Percentiles rank a stretch among this genome's conserved stretches.
phyloP scores from a whole-genome alignment of 768 basidiomycete species.

The Galerina marginata region DNA sequence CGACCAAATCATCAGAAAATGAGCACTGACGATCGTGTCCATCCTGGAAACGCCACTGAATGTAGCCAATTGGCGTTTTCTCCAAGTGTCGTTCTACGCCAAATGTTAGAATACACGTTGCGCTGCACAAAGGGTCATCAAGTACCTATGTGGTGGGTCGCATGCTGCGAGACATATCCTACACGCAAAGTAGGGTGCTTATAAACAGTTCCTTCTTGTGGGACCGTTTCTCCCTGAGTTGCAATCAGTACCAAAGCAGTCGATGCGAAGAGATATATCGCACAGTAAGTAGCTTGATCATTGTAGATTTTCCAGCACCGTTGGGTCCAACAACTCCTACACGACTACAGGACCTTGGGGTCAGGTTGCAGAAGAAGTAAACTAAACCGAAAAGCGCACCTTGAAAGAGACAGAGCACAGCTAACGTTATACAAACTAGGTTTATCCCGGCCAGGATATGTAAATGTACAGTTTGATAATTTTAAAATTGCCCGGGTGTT shows the following conservation, averaged over 20 bases:
- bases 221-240: constrained; percentile 82
- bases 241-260: constrained; percentile 7
- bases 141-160: constrained; percentile 92
- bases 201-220: constrained; percentile 91
- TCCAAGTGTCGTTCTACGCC: constrained; percentile 84
- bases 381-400: constrained; percentile 49
- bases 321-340: constrained; percentile 93
- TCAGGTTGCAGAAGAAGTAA: constrained; percentile 21
- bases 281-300: constrained; percentile 92
- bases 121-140: constrained; percentile 2
- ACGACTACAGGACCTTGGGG: constrained; percentile 55
- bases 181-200: constrained; percentile 94
- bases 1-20: constrained; percentile 5
- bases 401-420: constrained; percentile 92
- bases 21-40: constrained; percentile 85
- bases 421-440: constrained; percentile 89
- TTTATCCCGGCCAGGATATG: constrained; percentile 82
- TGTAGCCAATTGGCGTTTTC: constrained; percentile 96
- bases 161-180: constrained; percentile 97
- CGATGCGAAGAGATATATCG: constrained; percentile 26
- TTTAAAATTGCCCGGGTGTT: constrained; percentile 96
- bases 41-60: constrained; percentile 99
- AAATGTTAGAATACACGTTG: constrained; percentile 3
- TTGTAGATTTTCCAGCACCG: constrained; percentile 94
- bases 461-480: constrained; percentile 89